Base-by-base conservation (phyloP, 2,329 filamentous ascomycete species). In the Dothideomycetes sp. region DNA sequence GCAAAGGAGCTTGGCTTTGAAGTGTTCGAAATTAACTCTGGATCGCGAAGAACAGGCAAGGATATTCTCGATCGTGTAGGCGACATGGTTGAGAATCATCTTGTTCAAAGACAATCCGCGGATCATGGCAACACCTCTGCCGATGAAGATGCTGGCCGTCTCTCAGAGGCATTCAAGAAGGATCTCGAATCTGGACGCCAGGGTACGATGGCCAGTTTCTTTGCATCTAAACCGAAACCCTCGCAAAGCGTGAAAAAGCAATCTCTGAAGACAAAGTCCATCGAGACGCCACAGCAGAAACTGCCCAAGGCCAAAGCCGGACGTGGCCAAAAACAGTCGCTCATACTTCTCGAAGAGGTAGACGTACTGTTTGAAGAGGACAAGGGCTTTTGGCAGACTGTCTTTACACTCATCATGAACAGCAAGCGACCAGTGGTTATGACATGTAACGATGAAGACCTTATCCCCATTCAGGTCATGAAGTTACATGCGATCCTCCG, bases 301-400 rank as follows among this genome's bases (percentile, higher is more conserved):
- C 33, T 40, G 29, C 34, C 15, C 40, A 52, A 42, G 24, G 32
- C 36, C 57, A 65, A 53, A 38, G 48, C 58, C 47, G 18, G 47
- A 19, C 37, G 42, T n/a, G 35, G 57, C 33, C 89, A 96, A 58
- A 94, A 93, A 52, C 91, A 98, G 59, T 96, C 89, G 0, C 66
- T 98, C 15, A 95, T 98, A 45, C 68, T 98, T 2, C 69, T 98
- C 1, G 91, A 98, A 59, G 91, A 98, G 60, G 86, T 86, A 0
- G 93, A 98, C 54, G 65, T 96, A 12, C 70, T 98, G 1, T 98
- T 91, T 56, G 88, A 94, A 39, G 89, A 96, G 56, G 91, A 98
- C 57, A 89, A 86, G 59, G 81, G 89, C 46, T 98, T 98, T 54
- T 98, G 91, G 91, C 63, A 72, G 1, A 91, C 85, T 0, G 74